Evolutionary conservation across 2,329 filamentous ascomycete genomes (phyloP), one percentile per base, ranked within the genome.

Genomic region (Monilinia fructicola): DNA sequence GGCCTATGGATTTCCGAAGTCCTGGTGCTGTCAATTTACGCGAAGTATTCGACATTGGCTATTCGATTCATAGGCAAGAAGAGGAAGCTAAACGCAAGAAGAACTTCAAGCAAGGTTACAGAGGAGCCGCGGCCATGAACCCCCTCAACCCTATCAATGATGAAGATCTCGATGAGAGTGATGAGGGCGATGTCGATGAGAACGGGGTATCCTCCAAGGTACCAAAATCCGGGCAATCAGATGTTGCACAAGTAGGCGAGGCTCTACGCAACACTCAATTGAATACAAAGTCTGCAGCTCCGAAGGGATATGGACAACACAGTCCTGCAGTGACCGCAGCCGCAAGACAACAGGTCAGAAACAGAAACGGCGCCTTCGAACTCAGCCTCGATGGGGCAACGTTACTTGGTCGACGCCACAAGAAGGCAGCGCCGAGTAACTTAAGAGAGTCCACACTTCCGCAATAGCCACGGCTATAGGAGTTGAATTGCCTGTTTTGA

Each of bases 1-100:
- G 87, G 69, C 88, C 91, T 23, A 88, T 90, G 79, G 95, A 99
- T 78, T 99, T 98, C 87, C 87, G 95, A 67, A 98, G 93, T 0
- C 95, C 95, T 0, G 95, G 93, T 61, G 93, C 92, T 2, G 90
- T 99, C 78, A 98, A 98, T 76, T 82, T 99, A 16, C 92, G 95
- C 68, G 95, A 99, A 78, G 93, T 98, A 2, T 99, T 99, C 72
- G 95, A 99, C 75, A 94, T 99, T 59, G 90, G 92, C n/a, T 99
- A 99, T 75, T 94, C 95, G 11, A 95, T 99, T 11, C 95, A 98
- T 77, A 85, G 95, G 56, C 93, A 98, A 78, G 95, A 98, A 78
- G 95, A 99, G 77, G 95, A 98, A 78, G 89, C 87, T 74, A 98
- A 97, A 81, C 88, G 93, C 64, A 87, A 92, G 70, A 96, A 96